Percentiles rank a stretch among this genome's conserved stretches.
phyloP scores from a whole-genome alignment of 2,329 filamentous ascomycete genomes.

The Purpureocillium takamizusanense region DNA sequence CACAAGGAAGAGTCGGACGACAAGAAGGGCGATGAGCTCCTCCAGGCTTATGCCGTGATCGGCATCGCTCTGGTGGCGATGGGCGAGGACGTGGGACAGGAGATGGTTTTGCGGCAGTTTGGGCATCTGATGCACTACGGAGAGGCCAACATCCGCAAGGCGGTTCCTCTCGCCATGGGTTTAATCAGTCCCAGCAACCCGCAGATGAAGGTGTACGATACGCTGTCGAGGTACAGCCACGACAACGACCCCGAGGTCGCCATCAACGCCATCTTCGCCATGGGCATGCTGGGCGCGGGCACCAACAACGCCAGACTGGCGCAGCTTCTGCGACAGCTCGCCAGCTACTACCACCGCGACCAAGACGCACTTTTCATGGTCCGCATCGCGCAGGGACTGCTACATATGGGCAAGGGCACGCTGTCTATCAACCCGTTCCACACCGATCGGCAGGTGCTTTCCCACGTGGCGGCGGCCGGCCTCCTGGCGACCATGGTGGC shows the following conservation, averaged over 20 bases:
- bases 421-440: slow-evolving; percentile 97
- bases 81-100: slow-evolving; percentile 96
- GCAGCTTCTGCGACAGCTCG: slow-evolving; percentile 86
- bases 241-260: slow-evolving; percentile 98
- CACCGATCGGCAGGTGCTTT: slow-evolving; percentile 92
- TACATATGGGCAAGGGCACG: slow-evolving; percentile 99
- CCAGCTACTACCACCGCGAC: slow-evolving; percentile 96
- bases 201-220: slow-evolving; percentile 99
- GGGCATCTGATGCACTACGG: slow-evolving; percentile 99
- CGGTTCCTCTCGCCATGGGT: slow-evolving; percentile 92
- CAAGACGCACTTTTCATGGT: slow-evolving; percentile 98
- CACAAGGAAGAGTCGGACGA: slow-evolving; percentile 91
- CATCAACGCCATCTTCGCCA: slow-evolving; percentile 97
- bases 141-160: slow-evolving; percentile 91
- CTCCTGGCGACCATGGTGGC: slow-evolving; percentile 84
- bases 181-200: slow-evolving; percentile 95
- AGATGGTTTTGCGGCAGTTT: slow-evolving; percentile 97
- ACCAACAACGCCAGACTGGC: slow-evolving; percentile 97
- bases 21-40: slow-evolving; percentile 89
- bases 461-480: slow-evolving; percentile 80
- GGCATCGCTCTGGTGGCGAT: slow-evolving; percentile 92
- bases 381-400: slow-evolving; percentile 88
- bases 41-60: slow-evolving; percentile 92
- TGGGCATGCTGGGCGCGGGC: slow-evolving; percentile 92
- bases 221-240: slow-evolving; percentile 92